Evolutionary conservation across 768 basidiomycete genomes (phyloP), one percentile per base, ranked within the genome.

Genomic region (Neoboletus subvelutipes): DNA sequence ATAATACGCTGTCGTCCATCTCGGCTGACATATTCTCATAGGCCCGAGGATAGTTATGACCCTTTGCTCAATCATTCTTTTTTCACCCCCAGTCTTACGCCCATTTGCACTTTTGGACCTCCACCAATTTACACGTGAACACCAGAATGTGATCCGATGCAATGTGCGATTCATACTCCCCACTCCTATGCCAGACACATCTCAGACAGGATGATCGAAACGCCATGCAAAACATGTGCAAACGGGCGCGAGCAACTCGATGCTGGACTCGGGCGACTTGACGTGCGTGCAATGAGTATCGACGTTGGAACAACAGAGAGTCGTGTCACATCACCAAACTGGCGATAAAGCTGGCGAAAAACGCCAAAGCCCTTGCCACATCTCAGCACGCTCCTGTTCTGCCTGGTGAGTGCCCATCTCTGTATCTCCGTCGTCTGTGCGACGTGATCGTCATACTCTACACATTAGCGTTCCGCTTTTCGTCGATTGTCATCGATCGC

Each of bases 321-420:
- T 13, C 29, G 5, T 17, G 20, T 26, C 53, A 90, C 88, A 77
- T 83, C 2, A 80, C 84, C 7, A 82, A 77, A 61, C 71, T 90
- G 12, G 76, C 69, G 7, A 66, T 88, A 4, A 79, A 66, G 12
- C 73, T 76, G 41, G 75, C 82, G 1, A 68, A 78, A 5, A 66
- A n/a, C 73, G 3, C 74, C 80, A 11, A 88, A 86, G 68, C 69
- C 77, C 1, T 58, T 89, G 1, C 82, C 83, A 0, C 65, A 72
- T 4, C 70, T 77, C 0, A 77, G 83, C 36, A 70, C 74, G 8
- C 69, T 88, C 39, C 67, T 66, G 1, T 90, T 88, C 48, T 88
- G 89, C 18, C 73, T 78, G 73, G 86, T 83, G 59, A 56, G 47
- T 49, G n/a, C 2, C 13, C 12, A 4, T 7, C 12, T n/a, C n/a